phyloP scores from a whole-genome alignment of 1,139 yeast species.

The Debaryomycetaceae sp. region DNA sequence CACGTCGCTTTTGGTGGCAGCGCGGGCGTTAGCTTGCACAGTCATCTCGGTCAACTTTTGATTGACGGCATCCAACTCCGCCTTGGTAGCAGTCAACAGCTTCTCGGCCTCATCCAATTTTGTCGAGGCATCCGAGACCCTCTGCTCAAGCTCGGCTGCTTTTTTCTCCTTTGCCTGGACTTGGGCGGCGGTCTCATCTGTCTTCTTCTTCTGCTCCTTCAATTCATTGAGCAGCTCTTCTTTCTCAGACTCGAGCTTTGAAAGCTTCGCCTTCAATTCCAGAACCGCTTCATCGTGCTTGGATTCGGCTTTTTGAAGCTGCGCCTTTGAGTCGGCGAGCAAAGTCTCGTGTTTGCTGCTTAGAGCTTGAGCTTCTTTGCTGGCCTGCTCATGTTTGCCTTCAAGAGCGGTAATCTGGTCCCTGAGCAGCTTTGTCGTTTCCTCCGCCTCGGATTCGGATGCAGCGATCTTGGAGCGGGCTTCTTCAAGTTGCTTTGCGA shows the following conservation, averaged over 20 bases:
- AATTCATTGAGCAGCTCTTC: slow-evolving; percentile 1
- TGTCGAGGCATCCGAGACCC: neutral
- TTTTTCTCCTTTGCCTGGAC: neutral
- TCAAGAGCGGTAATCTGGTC: no score
- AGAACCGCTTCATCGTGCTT: neutral
- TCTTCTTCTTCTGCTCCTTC: slow-evolving; percentile 1
- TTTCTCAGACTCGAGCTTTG: neutral
- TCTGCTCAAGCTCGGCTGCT: neutral
- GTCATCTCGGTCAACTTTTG: neutral
- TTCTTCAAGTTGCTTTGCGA: neutral
- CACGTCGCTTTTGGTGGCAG: neutral
- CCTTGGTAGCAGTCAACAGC: slow-evolving; percentile 1
- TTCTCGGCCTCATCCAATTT: neutral
- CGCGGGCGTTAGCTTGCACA: neutral
- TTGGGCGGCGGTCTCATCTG: neutral
- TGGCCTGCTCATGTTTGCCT: neutral
- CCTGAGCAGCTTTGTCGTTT: no score
- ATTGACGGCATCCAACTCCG: slow-evolving; percentile 1
- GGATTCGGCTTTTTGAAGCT: neutral
- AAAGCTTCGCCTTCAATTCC: neutral
- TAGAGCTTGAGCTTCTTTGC: neutral
- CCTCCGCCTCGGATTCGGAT: neutral
- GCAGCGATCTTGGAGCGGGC: neutral
- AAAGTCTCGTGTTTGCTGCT: neutral
- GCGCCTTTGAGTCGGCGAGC: neutral